A percentile compares a stretch with the other conserved stretches of the same genome.
phyloP scores from a whole-genome alignment of 192 early-diverging fungal genomes.

The Coemansia sp. region DNA sequence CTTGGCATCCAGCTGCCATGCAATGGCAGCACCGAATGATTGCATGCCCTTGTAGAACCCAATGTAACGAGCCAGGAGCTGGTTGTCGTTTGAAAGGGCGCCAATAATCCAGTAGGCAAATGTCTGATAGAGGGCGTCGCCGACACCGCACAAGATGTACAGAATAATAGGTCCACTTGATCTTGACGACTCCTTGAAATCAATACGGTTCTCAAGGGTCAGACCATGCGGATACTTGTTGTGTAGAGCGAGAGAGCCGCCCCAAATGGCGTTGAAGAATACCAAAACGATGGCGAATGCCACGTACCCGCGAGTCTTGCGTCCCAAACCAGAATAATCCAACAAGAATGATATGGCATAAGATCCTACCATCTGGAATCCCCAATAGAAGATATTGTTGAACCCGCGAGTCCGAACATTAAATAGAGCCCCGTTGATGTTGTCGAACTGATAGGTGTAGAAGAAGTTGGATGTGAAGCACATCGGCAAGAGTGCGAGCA shows the following conservation, averaged over 20 bases:
- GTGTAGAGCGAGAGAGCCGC: slow-evolving; percentile 66
- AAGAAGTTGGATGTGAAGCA: slow-evolving; percentile 85
- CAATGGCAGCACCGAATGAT: slow-evolving; percentile 69
- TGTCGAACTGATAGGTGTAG: slow-evolving; percentile 82
- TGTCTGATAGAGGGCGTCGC: slow-evolving; percentile 83
- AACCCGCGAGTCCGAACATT: slow-evolving; percentile 72
- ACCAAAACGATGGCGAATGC: slow-evolving; percentile 55
- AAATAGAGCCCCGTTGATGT: slow-evolving; percentile 70
- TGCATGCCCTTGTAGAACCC: slow-evolving; percentile 94
- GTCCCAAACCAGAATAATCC: slow-evolving; percentile 57
- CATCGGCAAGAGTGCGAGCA: slow-evolving; percentile 72
- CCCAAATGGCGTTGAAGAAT: slow-evolving; percentile 62
- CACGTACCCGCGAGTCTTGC: slow-evolving; percentile 65
- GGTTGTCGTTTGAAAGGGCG: slow-evolving; percentile 78
- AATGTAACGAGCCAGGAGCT: slow-evolving; percentile 69
- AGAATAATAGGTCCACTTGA: slow-evolving; percentile 65
- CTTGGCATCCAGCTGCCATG: slow-evolving; percentile 70
- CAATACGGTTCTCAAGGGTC: slow-evolving; percentile 27
- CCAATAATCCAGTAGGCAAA: slow-evolving; percentile 87
- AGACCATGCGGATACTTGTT: slow-evolving; percentile 52
- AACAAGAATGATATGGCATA: slow-evolving; percentile 65
- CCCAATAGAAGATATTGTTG: slow-evolving; percentile 85
- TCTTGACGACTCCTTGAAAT: slow-evolving; percentile 48
- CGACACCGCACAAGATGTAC: slow-evolving; percentile 74
- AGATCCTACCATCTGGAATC: slow-evolving; percentile 74